These are phyloP conservation scores for Aethionema arabicum DNA, from an alignment of 345 rosid genomes.

Conservation along the genomic window DNA sequence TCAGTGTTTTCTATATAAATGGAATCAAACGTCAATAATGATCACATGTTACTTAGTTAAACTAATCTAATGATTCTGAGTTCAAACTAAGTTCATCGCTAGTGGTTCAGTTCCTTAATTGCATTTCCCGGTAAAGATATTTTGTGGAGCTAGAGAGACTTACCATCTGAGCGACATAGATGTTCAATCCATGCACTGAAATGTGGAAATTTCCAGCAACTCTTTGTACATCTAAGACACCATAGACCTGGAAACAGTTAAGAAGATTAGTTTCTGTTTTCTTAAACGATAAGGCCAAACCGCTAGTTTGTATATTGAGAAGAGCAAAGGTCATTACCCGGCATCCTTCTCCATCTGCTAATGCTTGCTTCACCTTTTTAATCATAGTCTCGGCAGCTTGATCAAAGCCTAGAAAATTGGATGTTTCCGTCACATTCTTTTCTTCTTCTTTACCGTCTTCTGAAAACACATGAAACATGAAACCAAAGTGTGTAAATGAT, in stretches of 20 bases:
- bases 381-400: slow-evolving; percentile 77
- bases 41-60: slow-evolving; percentile 2
- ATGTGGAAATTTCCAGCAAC: slow-evolving; percentile 99
- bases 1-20: background rate
- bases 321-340: slow-evolving; percentile 52
- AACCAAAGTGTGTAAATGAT: background rate
- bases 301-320: slow-evolving; percentile 8
- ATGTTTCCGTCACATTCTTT: slow-evolving; percentile 49
- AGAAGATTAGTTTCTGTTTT: slow-evolving; percentile 22
- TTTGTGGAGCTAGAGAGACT: slow-evolving; percentile 23
- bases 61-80: background rate
- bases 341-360: slow-evolving; percentile 89
- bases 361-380: slow-evolving; percentile 88
- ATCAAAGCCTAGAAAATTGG: slow-evolving; percentile 66
- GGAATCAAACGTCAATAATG: background rate
- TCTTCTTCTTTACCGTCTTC: slow-evolving; percentile 68
- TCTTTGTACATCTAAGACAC: slow-evolving; percentile 91
- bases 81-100: slow-evolving; percentile 11
- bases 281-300: background rate
- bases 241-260: slow-evolving; percentile 67
- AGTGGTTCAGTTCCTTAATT: slow-evolving; percentile 17
- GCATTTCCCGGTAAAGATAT: background rate
- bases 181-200: slow-evolving; percentile 93
- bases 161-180: slow-evolving; percentile 96
- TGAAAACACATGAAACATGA: slow-evolving; percentile 26